Evolutionary conservation across 2,329 filamentous ascomycete species (phyloP).

Genomic region (Coniochaeta prunicola): DNA sequence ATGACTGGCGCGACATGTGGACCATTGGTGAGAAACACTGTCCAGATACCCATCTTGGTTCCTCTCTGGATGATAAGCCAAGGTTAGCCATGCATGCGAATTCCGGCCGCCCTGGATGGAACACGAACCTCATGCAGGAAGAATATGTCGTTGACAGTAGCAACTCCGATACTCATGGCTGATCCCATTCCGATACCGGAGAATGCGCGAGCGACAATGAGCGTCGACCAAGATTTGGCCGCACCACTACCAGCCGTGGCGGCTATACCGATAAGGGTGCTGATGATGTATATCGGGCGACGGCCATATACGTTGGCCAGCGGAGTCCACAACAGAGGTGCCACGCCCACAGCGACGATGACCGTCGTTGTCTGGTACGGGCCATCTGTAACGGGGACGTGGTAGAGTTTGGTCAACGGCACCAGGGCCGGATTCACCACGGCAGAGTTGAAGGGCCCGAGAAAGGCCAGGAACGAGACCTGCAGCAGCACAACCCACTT

Average conservation of each 20-base stretch:
- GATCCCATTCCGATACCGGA: slow-evolving; percentile 6
- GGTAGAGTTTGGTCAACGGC: slow-evolving; percentile 2
- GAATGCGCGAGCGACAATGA: slow-evolving; percentile 5
- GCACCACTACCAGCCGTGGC: slow-evolving; percentile 2
- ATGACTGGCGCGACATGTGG: slow-evolving; percentile 7
- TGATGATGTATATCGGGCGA: slow-evolving; percentile 9
- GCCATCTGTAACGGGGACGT: background rate
- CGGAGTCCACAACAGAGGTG: slow-evolving; percentile 4
- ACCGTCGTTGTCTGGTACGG: slow-evolving; percentile 6
- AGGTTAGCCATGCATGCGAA: background rate
- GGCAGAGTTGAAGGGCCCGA: slow-evolving; percentile 10
- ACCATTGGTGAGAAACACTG: slow-evolving; percentile 7
- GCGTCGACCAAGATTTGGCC: slow-evolving; percentile 3
- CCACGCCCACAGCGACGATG: slow-evolving; percentile 5
- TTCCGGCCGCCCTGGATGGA: background rate
- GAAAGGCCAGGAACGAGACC: slow-evolving; percentile 10
- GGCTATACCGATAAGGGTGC: slow-evolving; percentile 6
- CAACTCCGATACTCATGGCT: slow-evolving; percentile 5
- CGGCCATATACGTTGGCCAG: slow-evolving; percentile 10
- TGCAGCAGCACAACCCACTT: slow-evolving; percentile 11
- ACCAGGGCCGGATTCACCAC: slow-evolving; percentile 7
- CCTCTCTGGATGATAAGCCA: background rate
- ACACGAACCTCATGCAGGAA: slow-evolving; percentile 7
- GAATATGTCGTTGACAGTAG: slow-evolving; percentile 7
- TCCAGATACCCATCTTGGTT: slow-evolving; percentile 8